Percentiles rank a stretch among this genome's conserved stretches.
Conservation (phyloP, 495 filamentous ascomycete species). For the Penicillium dipodomyicola region DNA sequence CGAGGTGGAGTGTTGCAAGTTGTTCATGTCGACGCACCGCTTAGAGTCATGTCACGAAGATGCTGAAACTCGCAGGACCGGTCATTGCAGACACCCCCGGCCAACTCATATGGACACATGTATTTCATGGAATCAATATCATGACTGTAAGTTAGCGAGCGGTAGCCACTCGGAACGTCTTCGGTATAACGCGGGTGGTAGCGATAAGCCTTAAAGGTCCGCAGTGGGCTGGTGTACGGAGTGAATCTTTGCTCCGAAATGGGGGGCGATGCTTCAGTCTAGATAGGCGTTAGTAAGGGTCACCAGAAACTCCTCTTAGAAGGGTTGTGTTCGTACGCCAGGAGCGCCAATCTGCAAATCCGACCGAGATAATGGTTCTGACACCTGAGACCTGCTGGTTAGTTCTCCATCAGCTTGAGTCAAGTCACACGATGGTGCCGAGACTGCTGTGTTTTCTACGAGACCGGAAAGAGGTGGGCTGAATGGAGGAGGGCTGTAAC, state of each 20-base stretch:
- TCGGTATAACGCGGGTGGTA: conserved; percentile 75
- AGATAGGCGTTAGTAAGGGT: conserved; percentile 21
- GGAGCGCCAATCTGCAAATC: conserved; percentile 32
- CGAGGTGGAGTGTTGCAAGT: conserved; percentile 26
- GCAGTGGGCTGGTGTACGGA: conserved; percentile 81
- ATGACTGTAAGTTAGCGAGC: conserved; percentile 90
- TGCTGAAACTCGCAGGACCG: conserved; percentile 71
- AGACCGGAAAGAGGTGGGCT: conserved; percentile 32
- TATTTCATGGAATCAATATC: conserved; percentile 70
- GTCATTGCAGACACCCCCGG: conserved; percentile 75
- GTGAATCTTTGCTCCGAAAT: conserved; percentile 47
- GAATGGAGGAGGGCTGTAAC: conserved; percentile 41
- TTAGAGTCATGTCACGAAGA: conserved; percentile 69
- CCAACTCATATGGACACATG: conserved; percentile 71
- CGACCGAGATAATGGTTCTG: conserved; percentile 17
- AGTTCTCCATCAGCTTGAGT: conserved; percentile 31
- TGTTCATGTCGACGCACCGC: conserved; percentile 69
- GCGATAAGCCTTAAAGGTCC: conserved; percentile 80
- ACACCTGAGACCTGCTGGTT: conserved; percentile 33
- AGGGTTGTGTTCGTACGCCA: conserved; percentile 38
- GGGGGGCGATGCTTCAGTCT: conserved; percentile 26
- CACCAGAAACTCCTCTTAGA: conserved; percentile 11
- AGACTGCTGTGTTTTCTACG: conserved; percentile 20
- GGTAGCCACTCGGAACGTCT: conserved; percentile 69
- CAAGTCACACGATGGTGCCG: conserved; percentile 20